phyloP scores from a whole-genome alignment of 441 rosid species.

The Gossypium davidsonii region DNA sequence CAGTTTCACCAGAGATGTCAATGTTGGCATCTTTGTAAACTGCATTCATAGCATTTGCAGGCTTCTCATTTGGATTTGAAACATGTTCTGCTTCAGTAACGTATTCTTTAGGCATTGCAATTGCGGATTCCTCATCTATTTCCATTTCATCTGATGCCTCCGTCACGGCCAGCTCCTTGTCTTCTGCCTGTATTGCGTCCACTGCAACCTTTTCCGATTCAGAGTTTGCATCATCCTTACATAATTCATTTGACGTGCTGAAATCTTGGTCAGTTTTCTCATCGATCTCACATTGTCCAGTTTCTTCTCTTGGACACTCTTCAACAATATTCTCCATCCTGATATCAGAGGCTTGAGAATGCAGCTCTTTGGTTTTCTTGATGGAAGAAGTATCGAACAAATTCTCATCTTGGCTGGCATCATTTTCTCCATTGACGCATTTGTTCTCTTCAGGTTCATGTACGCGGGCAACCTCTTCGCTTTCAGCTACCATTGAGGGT shows the following conservation, averaged over 20 bases:
- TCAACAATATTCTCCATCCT: not conserved
- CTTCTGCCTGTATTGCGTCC: not conserved
- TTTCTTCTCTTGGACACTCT: conserved; percentile 4
- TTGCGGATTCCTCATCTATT: not conserved
- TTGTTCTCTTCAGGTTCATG: conserved; percentile 15
- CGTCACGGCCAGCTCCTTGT: not conserved
- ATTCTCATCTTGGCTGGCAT: not conserved
- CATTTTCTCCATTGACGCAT: not conserved
- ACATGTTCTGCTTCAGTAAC: not conserved
- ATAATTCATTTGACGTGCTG: not conserved
- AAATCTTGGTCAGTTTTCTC: not conserved
- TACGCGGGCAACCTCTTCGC: conserved; percentile 12
- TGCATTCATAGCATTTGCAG: conserved; percentile 4
- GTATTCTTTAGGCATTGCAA: conserved; percentile 3
- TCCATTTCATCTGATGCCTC: conserved; percentile 15
- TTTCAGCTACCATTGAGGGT: not conserved
- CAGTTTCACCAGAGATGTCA: conserved; percentile 12
- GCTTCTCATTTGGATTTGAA: conserved; percentile 13
- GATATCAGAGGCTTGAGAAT: not conserved
- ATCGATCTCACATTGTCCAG: not conserved
- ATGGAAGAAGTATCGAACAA: not conserved
- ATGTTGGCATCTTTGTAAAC: conserved; percentile 3
- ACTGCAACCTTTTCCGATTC: not conserved
- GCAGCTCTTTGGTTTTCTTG: not conserved
- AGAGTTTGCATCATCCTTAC: not conserved